These are phyloP conservation scores for Aspergillus leporis DNA, from an alignment of 495 filamentous ascomycete genomes.

Conservation along the genomic window DNA sequence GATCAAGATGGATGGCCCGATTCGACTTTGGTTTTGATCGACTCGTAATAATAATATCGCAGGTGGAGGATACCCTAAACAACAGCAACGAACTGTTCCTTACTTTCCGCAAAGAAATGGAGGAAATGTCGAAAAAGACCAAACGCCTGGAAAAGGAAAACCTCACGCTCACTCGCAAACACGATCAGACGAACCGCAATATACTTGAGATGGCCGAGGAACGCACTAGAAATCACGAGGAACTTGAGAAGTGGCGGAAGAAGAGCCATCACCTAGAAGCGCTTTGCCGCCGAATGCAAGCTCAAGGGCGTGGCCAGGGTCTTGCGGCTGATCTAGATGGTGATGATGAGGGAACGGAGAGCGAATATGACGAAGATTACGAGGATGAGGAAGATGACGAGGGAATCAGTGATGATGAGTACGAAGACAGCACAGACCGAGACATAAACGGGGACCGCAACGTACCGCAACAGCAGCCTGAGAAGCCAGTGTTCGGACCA, in stretches of 20 bases:
- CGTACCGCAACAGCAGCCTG: conserved; percentile 39
- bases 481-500: conserved; percentile 54
- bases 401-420: conserved; percentile 63
- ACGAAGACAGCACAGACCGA: conserved; percentile 58
- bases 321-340: conserved; percentile 60
- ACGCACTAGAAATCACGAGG: conserved; percentile 75
- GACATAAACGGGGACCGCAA: conserved; percentile 32
- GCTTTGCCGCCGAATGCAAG: conserved; percentile 92
- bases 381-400: conserved; percentile 74
- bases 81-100: conserved; percentile 98
- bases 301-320: conserved; percentile 73
- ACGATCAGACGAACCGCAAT: conserved; percentile 89
- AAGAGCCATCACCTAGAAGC: conserved; percentile 92
- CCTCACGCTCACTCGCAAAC: conserved; percentile 83
- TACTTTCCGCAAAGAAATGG: conserved; percentile 99
- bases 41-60: conserved; percentile 30
- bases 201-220: conserved; percentile 99
- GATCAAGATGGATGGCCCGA: conserved; percentile 12
- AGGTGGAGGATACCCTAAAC: conserved; percentile 99
- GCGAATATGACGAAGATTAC: conserved; percentile 69
- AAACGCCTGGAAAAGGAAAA: conserved; percentile 98
- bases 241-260: conserved; percentile 77
- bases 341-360: conserved; percentile 71
- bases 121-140: conserved; percentile 99
- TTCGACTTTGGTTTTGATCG: conserved; percentile 10